phyloP scores from a whole-genome alignment of 2,329 filamentous ascomycete species.

The Camptophora hylomeconis region DNA sequence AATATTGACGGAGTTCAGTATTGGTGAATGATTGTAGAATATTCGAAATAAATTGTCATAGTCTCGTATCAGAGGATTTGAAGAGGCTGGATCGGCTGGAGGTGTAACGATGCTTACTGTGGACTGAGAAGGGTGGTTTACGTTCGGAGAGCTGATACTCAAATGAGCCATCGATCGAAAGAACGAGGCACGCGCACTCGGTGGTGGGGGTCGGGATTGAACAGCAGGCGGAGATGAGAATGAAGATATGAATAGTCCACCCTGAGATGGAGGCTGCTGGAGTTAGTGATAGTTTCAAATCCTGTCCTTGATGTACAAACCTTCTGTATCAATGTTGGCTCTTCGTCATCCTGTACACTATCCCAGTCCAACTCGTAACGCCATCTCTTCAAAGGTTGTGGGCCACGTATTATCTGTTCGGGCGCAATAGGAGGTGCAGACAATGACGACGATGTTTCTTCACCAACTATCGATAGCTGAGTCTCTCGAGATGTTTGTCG shows the following conservation, averaged over 20 bases:
- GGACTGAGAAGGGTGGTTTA: constrained; percentile 35
- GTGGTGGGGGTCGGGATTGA: constrained; percentile 49
- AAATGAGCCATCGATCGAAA: constrained; percentile 83
- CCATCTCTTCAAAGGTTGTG: constrained; percentile 52
- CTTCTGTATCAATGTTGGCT: constrained; percentile 62
- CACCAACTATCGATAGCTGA: constrained; percentile 42
- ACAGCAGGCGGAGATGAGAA: constrained; percentile 31
- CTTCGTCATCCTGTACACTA: constrained; percentile 53
- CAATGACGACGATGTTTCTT: constrained; percentile 29
- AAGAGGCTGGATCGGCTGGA: constrained; percentile 45
- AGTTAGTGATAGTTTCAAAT: background rate
- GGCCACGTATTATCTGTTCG: constrained; percentile 13
- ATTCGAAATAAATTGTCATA: constrained; percentile 93
- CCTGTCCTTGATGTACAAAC: background rate
- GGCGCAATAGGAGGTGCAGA: constrained; percentile 23
- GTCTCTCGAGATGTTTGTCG: constrained; percentile 15
- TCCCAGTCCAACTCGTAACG: constrained; percentile 77
- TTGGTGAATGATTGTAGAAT: constrained; percentile 84
- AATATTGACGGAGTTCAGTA: constrained; percentile 75
- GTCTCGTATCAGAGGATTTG: constrained; percentile 67
- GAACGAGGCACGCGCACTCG: constrained; percentile 52
- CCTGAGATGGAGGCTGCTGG: constrained; percentile 8
- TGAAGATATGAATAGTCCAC: constrained; percentile 8
- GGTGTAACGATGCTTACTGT: constrained; percentile 37
- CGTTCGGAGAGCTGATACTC: constrained; percentile 27